A percentile compares a stretch with the other conserved stretches of the same genome.
Conservation (phyloP, 129 eudicot species). For the Centella asiatica region DNA sequence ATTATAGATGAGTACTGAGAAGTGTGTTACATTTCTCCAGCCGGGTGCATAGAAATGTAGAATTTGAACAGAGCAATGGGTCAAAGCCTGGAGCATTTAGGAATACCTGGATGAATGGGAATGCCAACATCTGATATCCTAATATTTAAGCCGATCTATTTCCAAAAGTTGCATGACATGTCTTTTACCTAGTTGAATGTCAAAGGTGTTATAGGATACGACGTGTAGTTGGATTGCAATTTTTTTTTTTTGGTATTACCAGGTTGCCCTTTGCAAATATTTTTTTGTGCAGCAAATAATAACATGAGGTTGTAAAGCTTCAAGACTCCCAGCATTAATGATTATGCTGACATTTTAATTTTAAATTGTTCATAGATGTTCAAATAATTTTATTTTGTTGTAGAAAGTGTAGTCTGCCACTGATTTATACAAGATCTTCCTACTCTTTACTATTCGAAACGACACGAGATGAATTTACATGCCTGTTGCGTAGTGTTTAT, state of each 20-base stretch:
- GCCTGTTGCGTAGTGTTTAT: too few relatives aligned
- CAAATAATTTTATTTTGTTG: background rate
- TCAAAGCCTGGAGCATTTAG: constrained; percentile 10
- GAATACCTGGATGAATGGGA: constrained; percentile 6
- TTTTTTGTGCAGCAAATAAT: background rate
- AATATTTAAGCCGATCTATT: constrained; percentile 11
- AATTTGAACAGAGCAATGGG: constrained; percentile 2
- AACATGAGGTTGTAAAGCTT: background rate
- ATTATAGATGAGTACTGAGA: constrained; percentile 22
- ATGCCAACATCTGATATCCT: background rate
- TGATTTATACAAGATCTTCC: too few relatives aligned
- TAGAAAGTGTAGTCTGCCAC: too few relatives aligned
- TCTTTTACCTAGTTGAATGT: constrained; percentile 11
- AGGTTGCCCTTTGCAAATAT: constrained; percentile 14
- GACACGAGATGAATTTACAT: too few relatives aligned
- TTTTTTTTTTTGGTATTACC: too few relatives aligned
- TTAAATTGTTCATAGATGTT: background rate
- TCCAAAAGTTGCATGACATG: constrained; percentile 15
- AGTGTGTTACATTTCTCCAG: constrained; percentile 14
- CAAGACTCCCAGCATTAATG: background rate
- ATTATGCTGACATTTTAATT: background rate
- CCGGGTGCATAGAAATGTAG: constrained; percentile 11
- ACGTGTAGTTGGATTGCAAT: too few relatives aligned
- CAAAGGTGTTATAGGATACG: constrained; percentile 23
- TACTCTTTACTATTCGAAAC: too few relatives aligned